Evolutionary conservation across 768 basidiomycete species (phyloP).

Genomic region (Amanita muscaria): DNA sequence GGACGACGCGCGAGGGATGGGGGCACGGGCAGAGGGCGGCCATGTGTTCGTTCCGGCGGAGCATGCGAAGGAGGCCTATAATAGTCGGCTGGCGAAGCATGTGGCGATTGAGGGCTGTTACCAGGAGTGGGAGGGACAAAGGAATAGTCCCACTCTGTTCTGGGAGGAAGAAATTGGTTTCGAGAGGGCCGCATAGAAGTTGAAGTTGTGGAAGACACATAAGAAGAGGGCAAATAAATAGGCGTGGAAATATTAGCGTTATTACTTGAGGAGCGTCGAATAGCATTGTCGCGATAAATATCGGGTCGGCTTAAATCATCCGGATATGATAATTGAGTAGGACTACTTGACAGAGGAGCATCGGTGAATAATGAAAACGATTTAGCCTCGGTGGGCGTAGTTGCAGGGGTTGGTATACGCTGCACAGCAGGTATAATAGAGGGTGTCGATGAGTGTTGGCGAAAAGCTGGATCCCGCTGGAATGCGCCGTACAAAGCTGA

Average conservation of each 20-base stretch:
- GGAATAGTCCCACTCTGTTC: constrained; percentile 3
- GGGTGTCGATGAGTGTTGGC: background rate
- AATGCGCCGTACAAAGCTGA: constrained; percentile 25
- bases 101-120: background rate
- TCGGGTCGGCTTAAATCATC: background rate
- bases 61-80: background rate
- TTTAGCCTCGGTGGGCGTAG: background rate
- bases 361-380: no score
- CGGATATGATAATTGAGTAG: background rate
- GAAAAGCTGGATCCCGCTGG: background rate
- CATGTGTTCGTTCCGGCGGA: background rate
- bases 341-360: background rate
- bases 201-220: background rate
- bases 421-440: background rate
- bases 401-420: background rate
- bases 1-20: background rate
- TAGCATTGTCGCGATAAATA: background rate
- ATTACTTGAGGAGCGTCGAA: background rate
- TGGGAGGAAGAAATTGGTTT: constrained; percentile 4
- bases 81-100: background rate
- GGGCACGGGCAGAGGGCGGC: constrained; percentile 2
- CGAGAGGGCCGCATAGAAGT: background rate
- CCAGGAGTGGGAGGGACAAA: background rate
- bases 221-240: background rate
- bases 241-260: background rate